A percentile compares a stretch with the other conserved stretches of the same genome.
These are phyloP conservation scores for Lodderomyces beijingensis DNA, from an alignment of 1,139 yeast genomes.

Conservation along the genomic window DNA sequence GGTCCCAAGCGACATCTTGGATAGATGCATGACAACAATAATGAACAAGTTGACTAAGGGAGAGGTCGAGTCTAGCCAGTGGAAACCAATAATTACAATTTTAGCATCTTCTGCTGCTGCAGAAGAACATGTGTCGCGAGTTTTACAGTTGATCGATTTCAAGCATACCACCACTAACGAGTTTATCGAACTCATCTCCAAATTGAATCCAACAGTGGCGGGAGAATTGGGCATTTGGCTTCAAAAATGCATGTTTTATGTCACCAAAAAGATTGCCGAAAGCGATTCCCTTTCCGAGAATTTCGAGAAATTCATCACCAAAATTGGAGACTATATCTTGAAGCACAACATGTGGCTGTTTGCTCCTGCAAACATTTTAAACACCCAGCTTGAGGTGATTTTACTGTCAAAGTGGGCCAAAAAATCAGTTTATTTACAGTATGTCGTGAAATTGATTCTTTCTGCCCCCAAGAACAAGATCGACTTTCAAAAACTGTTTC, in stretches of 20 bases:
- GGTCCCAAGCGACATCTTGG: slow-evolving; percentile 8
- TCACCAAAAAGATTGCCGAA: slow-evolving; percentile 65
- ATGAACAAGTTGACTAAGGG: slow-evolving; percentile 10
- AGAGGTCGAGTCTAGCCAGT: slow-evolving; percentile 10
- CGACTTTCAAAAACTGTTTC: slow-evolving; percentile 54
- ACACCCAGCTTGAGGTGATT: slow-evolving; percentile 67
- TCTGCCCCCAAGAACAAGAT: slow-evolving; percentile 33
- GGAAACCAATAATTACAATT: slow-evolving; percentile 12
- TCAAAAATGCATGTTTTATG: slow-evolving; percentile 49
- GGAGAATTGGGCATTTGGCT: too few relatives aligned
- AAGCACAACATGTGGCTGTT: slow-evolving; percentile 33
- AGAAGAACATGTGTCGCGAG: slow-evolving; percentile 1
- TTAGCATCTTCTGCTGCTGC: slow-evolving; percentile 4
- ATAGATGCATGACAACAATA: too few relatives aligned
- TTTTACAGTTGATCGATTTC: slow-evolving; percentile 13
- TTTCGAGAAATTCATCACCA: slow-evolving; percentile 26
- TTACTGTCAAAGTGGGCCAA: slow-evolving; percentile 46
- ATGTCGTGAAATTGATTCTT: slow-evolving; percentile 33
- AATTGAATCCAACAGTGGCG: too few relatives aligned
- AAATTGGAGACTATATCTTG: slow-evolving; percentile 17
- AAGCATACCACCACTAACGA: slow-evolving; percentile 23
- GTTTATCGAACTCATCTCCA: slow-evolving; percentile 19
- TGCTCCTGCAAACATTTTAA: slow-evolving; percentile 46
- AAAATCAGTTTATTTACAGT: slow-evolving; percentile 33
- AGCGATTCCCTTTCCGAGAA: slow-evolving; percentile 24